Percentiles rank a stretch among this genome's conserved stretches.
Conservation (phyloP, 164 flowering plant species). For the Vitis cinerea region DNA sequence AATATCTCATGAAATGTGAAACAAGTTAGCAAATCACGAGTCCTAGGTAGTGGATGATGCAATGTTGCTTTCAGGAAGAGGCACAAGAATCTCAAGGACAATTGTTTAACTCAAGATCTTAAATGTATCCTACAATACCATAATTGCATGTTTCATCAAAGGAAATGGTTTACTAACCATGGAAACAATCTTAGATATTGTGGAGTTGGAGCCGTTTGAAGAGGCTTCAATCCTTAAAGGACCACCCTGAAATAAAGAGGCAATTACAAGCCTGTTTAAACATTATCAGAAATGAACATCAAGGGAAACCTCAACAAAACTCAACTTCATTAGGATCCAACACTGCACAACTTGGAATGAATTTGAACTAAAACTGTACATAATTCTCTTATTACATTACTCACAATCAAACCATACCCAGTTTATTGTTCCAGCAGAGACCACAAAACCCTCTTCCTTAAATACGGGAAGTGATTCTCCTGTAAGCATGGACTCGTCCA, state of each 20-base stretch:
- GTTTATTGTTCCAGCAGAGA: constrained; percentile 93
- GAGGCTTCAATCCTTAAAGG: constrained; percentile 84
- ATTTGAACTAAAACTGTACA: not conserved
- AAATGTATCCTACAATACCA: not conserved
- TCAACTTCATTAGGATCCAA: not conserved
- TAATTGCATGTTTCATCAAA: not conserved
- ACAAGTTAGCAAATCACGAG: too few relatives aligned
- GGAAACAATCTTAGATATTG: constrained; percentile 81
- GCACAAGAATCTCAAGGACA: not conserved
- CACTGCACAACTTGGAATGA: not conserved
- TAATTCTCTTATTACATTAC: not conserved
- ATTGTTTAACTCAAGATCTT: not conserved
- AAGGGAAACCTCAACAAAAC: not conserved
- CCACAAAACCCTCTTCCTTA: constrained; percentile 71
- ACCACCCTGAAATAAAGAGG: constrained; percentile 64
- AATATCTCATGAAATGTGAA: too few relatives aligned
- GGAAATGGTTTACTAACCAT: constrained; percentile 53
- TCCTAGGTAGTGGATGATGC: not conserved
- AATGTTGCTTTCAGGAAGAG: not conserved
- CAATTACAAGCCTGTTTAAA: too few relatives aligned
- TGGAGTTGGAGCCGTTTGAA: constrained; percentile 85
- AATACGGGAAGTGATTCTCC: constrained; percentile 97
- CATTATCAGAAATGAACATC: too few relatives aligned
- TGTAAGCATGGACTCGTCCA: constrained; percentile 98
- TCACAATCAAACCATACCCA: constrained; percentile 57